Evolutionary conservation across 805 yeast species (phyloP).

Genomic region (Candida endomychidarum): DNA sequence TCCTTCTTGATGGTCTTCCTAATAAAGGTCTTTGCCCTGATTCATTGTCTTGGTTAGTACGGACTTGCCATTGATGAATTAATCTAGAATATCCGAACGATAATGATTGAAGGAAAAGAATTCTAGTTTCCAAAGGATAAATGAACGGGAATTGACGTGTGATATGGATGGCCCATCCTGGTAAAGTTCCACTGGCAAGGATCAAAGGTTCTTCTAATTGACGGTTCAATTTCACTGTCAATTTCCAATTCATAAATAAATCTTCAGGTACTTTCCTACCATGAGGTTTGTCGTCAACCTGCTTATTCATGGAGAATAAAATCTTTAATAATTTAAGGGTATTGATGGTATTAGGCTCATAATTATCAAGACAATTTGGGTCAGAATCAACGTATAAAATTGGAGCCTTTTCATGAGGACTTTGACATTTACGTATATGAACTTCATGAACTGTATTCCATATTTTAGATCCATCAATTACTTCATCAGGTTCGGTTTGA

Average conservation of each 20-base stretch:
- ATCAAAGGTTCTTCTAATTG: slow-evolving; percentile 88
- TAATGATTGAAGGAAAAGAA: slow-evolving; percentile 77
- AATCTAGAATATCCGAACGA: slow-evolving; percentile 88
- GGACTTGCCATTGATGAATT: slow-evolving; percentile 71
- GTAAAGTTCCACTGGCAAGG: slow-evolving; percentile 83
- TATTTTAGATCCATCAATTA: slow-evolving; percentile 47
- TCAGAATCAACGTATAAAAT: slow-evolving; percentile 10
- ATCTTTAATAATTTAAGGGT: slow-evolving; percentile 51
- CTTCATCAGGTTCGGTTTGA: slow-evolving; percentile 36
- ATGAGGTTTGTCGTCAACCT: slow-evolving; percentile 19
- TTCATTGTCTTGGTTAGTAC: slow-evolving; percentile 34
- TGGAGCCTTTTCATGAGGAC: slow-evolving; percentile 10
- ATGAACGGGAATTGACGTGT: slow-evolving; percentile 76
- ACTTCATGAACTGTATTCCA: slow-evolving; percentile 56
- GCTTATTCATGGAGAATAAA: slow-evolving; percentile 45
- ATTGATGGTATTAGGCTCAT: slow-evolving; percentile 31
- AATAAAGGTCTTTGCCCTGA: slow-evolving; percentile 42
- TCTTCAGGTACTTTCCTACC: slow-evolving; percentile 11
- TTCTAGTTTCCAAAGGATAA: slow-evolving; percentile 79
- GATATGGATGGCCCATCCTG: slow-evolving; percentile 79
- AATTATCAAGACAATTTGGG: slow-evolving; percentile 19
- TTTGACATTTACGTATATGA: slow-evolving; percentile 6
- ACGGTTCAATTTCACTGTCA: slow-evolving; percentile 81
- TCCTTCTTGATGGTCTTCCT: slow-evolving; percentile 78
- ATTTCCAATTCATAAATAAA: slow-evolving; percentile 68